phyloP scores from a whole-genome alignment of 1,284 basidiomycete genomes.

The Trichosporon sp. region DNA sequence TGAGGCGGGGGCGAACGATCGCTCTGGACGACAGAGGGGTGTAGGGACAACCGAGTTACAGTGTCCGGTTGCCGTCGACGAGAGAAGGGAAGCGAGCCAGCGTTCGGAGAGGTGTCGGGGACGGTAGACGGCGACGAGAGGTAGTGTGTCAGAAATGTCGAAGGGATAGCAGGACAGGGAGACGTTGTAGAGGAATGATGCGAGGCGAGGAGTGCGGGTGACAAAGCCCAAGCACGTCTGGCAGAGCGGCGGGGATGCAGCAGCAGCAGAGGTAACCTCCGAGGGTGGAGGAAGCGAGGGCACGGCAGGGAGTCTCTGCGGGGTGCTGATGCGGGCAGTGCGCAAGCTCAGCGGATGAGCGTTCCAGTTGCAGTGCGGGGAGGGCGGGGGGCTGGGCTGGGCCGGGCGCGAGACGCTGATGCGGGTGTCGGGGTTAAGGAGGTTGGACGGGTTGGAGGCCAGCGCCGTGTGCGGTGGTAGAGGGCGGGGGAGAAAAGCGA shows the following conservation, averaged over 20 bases:
- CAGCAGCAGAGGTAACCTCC: neutral
- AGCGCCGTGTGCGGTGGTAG: neutral
- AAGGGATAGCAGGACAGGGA: neutral
- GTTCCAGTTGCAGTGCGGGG: neutral
- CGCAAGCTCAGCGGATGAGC: neutral
- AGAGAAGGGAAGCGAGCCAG: neutral
- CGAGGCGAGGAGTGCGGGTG: neutral
- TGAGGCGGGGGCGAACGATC: neutral
- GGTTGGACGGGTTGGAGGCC: neutral
- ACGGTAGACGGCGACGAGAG: neutral
- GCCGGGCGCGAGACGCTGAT: neutral
- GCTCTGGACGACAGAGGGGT: neutral
- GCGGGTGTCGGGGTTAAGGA: neutral
- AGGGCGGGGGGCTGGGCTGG: neutral
- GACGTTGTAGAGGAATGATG: neutral
- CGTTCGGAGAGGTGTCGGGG: neutral
- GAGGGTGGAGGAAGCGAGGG: neutral
- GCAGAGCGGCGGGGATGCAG: neutral
- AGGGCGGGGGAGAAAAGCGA: neutral
- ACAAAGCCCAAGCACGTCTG: neutral
- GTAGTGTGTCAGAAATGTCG: neutral
- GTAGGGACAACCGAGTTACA: neutral
- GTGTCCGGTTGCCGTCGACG: neutral
- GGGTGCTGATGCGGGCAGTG: neutral
- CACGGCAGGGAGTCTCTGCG: neutral